A percentile compares a stretch with the other conserved stretches of the same genome.
Evolutionary conservation across 441 rosid genomes (phyloP).

Genomic region (Brassica balearica): DNA sequence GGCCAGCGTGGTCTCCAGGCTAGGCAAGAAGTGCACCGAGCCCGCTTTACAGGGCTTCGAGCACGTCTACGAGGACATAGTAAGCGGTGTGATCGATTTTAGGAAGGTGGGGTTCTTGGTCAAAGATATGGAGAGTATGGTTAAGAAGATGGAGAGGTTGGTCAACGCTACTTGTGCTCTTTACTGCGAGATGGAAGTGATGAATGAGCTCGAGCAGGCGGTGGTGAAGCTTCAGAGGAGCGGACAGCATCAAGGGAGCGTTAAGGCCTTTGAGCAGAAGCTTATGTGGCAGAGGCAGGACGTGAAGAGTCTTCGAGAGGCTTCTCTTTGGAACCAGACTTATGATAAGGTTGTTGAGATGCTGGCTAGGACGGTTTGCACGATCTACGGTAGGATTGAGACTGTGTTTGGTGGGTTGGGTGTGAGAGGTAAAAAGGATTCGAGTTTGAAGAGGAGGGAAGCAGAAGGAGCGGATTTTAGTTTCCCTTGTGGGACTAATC

Average conservation of each 20-base stretch:
- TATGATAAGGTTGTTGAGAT: slow-evolving; percentile 92
- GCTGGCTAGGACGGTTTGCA: slow-evolving; percentile 87
- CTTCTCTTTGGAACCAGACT: slow-evolving; percentile 88
- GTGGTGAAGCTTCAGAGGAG: slow-evolving; percentile 77
- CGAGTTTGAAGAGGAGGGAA: slow-evolving; percentile 57
- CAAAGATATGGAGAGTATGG: slow-evolving; percentile 93
- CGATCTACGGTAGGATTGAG: slow-evolving; percentile 78
- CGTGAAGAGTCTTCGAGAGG: slow-evolving; percentile 81
- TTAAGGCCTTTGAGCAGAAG: slow-evolving; percentile 88
- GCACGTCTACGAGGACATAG: slow-evolving; percentile 87
- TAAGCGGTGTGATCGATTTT: slow-evolving; percentile 76
- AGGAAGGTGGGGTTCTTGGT: slow-evolving; percentile 87
- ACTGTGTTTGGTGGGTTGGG: slow-evolving; percentile 71
- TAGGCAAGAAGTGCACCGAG: slow-evolving; percentile 84
- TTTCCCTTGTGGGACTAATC: slow-evolving; percentile 78
- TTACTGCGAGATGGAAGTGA: slow-evolving; percentile 87
- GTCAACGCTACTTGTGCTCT: slow-evolving; percentile 73
- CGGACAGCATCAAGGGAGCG: slow-evolving; percentile 80
- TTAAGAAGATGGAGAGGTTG: slow-evolving; percentile 92
- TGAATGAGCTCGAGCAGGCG: slow-evolving; percentile 85
- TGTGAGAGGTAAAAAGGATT: slow-evolving; percentile 49
- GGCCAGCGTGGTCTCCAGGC: slow-evolving; percentile 77
- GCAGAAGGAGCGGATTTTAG: slow-evolving; percentile 59
- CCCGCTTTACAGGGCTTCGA: slow-evolving; percentile 95
- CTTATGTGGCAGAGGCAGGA: slow-evolving; percentile 95